Evolutionary conservation across 352 stramenopile species (phyloP).

Genomic region (Phytophthora sojae): DNA sequence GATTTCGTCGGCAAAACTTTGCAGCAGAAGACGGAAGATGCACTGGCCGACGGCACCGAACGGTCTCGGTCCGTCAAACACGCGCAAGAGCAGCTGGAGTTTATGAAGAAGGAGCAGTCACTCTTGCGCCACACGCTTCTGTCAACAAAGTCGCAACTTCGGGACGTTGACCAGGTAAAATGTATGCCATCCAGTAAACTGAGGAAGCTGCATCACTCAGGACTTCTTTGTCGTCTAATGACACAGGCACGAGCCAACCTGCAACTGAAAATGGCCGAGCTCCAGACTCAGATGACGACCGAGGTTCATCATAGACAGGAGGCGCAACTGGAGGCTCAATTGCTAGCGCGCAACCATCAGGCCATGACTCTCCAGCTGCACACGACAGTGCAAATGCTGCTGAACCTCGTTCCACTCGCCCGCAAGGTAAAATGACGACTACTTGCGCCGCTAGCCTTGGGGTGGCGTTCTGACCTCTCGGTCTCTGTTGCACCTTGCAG

Average conservation of each 20-base stretch:
- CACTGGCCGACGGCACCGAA: slow-evolving; percentile 39
- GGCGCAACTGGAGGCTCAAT: slow-evolving; percentile 59
- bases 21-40: slow-evolving; percentile 36
- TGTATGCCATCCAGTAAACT: background rate
- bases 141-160: slow-evolving; percentile 55
- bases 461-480: background rate
- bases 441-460: background rate
- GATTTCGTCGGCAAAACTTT: slow-evolving; percentile 33
- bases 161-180: slow-evolving; percentile 54
- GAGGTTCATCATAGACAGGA: slow-evolving; percentile 60
- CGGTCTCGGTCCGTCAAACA: slow-evolving; percentile 53
- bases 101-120: slow-evolving; percentile 70
- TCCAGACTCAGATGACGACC: slow-evolving; percentile 46
- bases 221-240: background rate
- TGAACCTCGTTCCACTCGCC: slow-evolving; percentile 72
- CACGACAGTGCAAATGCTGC: slow-evolving; percentile 76
- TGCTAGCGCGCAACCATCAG: slow-evolving; percentile 72
- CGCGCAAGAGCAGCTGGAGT: slow-evolving; percentile 66
- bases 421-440: slow-evolving; percentile 41
- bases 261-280: slow-evolving; percentile 35
- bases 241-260: slow-evolving; percentile 32
- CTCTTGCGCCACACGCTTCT: slow-evolving; percentile 53
- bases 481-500: slow-evolving; percentile 20
- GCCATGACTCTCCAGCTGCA: slow-evolving; percentile 77
- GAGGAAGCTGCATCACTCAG: background rate